These are phyloP conservation scores for Syncephalastrum monosporum DNA, from an alignment of 371 early-diverging fungal genomes.

Conservation along the genomic window DNA sequence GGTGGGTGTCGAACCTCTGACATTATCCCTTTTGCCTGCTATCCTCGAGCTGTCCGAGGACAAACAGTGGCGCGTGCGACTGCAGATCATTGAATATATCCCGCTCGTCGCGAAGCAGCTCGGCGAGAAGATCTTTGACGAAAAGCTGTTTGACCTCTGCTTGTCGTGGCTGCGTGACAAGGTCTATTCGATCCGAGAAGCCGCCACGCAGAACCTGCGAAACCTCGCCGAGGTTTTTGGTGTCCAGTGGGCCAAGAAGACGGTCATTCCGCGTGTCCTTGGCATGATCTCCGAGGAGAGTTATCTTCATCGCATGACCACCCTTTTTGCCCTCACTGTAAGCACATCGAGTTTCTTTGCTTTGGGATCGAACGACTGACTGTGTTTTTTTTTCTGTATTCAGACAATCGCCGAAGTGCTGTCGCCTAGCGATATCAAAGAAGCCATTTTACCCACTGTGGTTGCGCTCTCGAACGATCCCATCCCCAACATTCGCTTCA, in stretches of 20 bases:
- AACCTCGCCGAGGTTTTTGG: conserved; percentile 96
- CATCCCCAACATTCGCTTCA: conserved; percentile 99
- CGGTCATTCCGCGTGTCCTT: conserved; percentile 16
- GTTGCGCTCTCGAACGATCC: conserved; percentile 85
- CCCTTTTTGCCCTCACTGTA: conserved; percentile 91
- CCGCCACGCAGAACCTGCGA: conserved; percentile 90
- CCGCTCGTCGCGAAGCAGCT: conserved; percentile 95
- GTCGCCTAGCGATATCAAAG: conserved; percentile 84
- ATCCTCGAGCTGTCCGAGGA: conserved; percentile 98
- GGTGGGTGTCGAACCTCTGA: conserved; percentile 95
- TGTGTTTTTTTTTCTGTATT: background rate
- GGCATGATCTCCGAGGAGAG: conserved; percentile 84
- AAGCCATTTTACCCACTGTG: conserved; percentile 88
- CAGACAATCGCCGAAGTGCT: conserved; percentile 90
- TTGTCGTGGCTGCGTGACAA: conserved; percentile 98
- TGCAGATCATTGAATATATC: conserved; percentile 98
- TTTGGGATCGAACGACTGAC: background rate
- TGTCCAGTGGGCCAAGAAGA: conserved; percentile 25
- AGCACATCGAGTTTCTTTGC: conserved; percentile 12
- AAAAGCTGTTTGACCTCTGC: conserved; percentile 89
- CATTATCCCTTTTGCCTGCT: conserved; percentile 95
- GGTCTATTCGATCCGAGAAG: conserved; percentile 97
- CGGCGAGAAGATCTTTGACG: conserved; percentile 95
- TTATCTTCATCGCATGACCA: conserved; percentile 96
- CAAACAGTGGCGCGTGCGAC: conserved; percentile 98